Conservation (phyloP, 2,329 filamentous ascomycete genomes). For the Periconia digitata region DNA sequence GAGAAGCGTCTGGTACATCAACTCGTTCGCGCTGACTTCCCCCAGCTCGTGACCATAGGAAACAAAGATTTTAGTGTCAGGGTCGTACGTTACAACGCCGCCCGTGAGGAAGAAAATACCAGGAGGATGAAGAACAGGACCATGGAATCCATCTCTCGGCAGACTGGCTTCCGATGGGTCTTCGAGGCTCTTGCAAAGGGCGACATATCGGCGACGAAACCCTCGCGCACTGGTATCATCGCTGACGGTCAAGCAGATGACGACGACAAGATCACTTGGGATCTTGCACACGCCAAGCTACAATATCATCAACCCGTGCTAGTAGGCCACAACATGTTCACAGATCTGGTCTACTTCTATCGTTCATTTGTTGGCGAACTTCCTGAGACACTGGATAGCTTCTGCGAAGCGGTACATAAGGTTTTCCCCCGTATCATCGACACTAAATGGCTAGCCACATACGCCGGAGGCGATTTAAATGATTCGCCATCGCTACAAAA, state of each 20-base stretch:
- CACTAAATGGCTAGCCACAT: constrained; percentile 65
- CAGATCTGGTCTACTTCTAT: constrained; percentile 66
- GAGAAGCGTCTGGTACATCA: constrained; percentile 69
- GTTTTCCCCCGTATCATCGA: constrained; percentile 62
- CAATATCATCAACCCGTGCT: constrained; percentile 53
- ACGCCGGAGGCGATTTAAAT: constrained; percentile 56
- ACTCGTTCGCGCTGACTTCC: constrained; percentile 64
- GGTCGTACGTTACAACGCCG: constrained; percentile 45
- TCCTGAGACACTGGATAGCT: constrained; percentile 57
- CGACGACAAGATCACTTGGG: constrained; percentile 41
- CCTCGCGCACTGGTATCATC: constrained; percentile 38
- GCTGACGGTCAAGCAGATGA: constrained; percentile 38
- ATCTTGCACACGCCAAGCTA: constrained; percentile 46
- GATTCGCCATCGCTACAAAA: constrained; percentile 52
- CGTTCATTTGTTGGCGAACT: constrained; percentile 62
- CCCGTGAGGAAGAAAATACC: constrained; percentile 47
- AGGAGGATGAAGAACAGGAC: constrained; percentile 40
- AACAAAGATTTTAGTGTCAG: constrained; percentile 46
- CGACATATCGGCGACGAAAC: constrained; percentile 42
- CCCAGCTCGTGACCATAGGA: constrained; percentile 47
- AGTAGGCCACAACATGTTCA: constrained; percentile 67
- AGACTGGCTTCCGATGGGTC: constrained; percentile 54
- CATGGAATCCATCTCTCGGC: constrained; percentile 44
- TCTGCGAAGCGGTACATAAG: constrained; percentile 53
- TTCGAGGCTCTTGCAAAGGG: constrained; percentile 49